Percentiles rank a stretch among this genome's conserved stretches.
These are phyloP conservation scores for Neurospora hispaniola DNA, from an alignment of 495 filamentous ascomycete species.

Conservation along the genomic window DNA sequence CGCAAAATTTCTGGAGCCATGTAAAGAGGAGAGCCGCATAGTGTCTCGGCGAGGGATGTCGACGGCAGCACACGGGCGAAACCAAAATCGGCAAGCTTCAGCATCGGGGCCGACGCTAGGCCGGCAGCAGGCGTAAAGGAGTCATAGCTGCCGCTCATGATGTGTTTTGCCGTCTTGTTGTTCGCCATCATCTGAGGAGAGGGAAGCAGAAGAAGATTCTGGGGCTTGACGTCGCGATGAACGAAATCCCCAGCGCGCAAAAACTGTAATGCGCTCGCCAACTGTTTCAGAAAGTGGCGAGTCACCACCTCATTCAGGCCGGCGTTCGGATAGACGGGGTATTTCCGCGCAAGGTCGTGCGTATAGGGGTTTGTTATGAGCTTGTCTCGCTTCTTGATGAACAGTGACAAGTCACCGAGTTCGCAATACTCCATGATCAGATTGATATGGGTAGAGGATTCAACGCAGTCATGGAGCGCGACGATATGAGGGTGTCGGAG, in stretches of 20 bases:
- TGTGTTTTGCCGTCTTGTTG: constrained; percentile 31
- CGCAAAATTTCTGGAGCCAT: constrained; percentile 98
- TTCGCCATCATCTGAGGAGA: constrained; percentile 51
- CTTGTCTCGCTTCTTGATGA: constrained; percentile 86
- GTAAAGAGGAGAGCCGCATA: constrained; percentile 96
- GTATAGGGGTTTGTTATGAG: constrained; percentile 66
- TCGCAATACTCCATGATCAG: constrained; percentile 98
- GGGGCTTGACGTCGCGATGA: constrained; percentile 94
- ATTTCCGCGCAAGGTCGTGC: constrained; percentile 77
- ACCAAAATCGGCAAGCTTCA: constrained; percentile 96
- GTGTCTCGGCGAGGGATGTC: constrained; percentile 84
- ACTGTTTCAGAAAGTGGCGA: constrained; percentile 91
- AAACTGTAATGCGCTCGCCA: constrained; percentile 85
- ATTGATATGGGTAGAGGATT: constrained; percentile 79
- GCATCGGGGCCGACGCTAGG: constrained; percentile 77
- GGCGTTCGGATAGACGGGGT: constrained; percentile 68
- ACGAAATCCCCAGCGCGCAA: constrained; percentile 75
- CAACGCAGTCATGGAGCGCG: constrained; percentile 84
- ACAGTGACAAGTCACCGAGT: constrained; percentile 81
- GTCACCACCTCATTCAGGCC: constrained; percentile 89
- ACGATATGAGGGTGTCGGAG: constrained; percentile 96
- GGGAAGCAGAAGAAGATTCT: constrained; percentile 86
- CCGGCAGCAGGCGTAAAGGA: constrained; percentile 74
- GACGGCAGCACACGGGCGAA: constrained; percentile 85
- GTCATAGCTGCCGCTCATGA: constrained; percentile 56